Percentiles rank a stretch among this genome's conserved stretches.
phyloP scores from a whole-genome alignment of 257 asterid genomes.

The Ajuga chamaepitys region DNA sequence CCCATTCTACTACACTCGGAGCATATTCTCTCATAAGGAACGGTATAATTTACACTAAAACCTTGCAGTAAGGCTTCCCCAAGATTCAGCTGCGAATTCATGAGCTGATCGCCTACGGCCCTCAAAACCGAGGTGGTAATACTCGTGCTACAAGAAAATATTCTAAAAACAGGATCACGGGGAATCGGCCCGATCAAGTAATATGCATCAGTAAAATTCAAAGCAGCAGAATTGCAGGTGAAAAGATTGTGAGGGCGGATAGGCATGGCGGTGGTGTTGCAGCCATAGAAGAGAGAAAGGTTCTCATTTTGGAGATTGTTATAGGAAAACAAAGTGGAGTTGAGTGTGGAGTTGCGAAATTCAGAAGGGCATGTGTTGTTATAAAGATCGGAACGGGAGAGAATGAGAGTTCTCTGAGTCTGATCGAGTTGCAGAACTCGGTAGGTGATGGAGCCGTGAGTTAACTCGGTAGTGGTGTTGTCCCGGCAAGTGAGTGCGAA shows the following conservation, averaged over 20 bases:
- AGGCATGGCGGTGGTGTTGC: conserved; percentile 24
- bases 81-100: conserved; percentile 20
- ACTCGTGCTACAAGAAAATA: conserved; percentile 22
- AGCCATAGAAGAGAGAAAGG: conserved; percentile 42
- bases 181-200: conserved; percentile 44
- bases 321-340: conserved; percentile 20
- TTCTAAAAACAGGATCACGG: conserved; percentile 27
- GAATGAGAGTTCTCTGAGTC: conserved; percentile 18
- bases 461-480: conserved; percentile 27
- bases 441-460: conserved; percentile 31
- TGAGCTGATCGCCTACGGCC: conserved; percentile 21
- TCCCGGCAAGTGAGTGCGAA: conserved; percentile 38
- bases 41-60: conserved; percentile 45
- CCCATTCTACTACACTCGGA: conserved; percentile 32
- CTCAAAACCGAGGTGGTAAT: conserved; percentile 35
- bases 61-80: conserved; percentile 47
- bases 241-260: conserved; percentile 29
- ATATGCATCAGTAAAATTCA: conserved; percentile 30
- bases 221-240: conserved; percentile 16
- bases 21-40: conserved; percentile 38
- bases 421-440: conserved; percentile 37
- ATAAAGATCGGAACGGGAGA: conserved; percentile 46
- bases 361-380: conserved; percentile 37
- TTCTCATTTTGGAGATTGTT: conserved; percentile 14
- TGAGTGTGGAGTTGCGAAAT: conserved; percentile 36